Evolutionary conservation across 2,329 filamentous ascomycete genomes (phyloP).

Genomic region (Rhynchosporium agropyri): DNA sequence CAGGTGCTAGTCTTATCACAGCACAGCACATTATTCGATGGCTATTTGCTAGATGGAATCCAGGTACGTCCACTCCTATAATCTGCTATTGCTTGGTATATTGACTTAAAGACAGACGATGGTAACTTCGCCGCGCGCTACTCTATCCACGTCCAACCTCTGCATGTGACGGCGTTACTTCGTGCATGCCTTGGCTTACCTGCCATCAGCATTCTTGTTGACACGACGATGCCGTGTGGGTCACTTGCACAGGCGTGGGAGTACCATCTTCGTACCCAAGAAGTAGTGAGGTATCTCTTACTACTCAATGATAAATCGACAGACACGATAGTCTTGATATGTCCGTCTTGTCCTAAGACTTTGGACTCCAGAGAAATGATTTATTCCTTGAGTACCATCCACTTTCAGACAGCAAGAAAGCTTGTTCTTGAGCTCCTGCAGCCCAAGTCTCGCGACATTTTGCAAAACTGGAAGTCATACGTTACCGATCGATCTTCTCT

Average conservation of each 20-base stretch:
- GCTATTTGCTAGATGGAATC: conserved; percentile 81
- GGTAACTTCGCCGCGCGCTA: conserved; percentile 66
- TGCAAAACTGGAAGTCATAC: conserved; percentile 36
- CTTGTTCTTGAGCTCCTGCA: conserved; percentile 40
- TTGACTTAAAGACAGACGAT: conserved; percentile 56
- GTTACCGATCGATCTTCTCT: conserved; percentile 31
- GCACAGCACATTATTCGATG: conserved; percentile 77
- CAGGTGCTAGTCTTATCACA: conserved; percentile 67
- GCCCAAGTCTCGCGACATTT: conserved; percentile 37
- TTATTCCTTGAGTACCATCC: conserved; percentile 34
- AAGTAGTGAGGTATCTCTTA: conserved; percentile 57
- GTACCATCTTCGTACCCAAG: conserved; percentile 43
- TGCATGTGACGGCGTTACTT: conserved; percentile 70
- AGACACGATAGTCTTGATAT: conserved; percentile 13
- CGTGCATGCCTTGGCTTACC: conserved; percentile 64
- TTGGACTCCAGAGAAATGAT: conserved; percentile 15
- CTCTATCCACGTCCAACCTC: conserved; percentile 63
- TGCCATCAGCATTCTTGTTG: conserved; percentile 24
- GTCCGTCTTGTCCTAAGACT: conserved; percentile 34
- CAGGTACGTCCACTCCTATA: conserved; percentile 57
- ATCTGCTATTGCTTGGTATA: not conserved
- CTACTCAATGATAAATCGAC: conserved; percentile 47
- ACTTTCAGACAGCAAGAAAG: conserved; percentile 37
- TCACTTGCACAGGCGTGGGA: conserved; percentile 41
- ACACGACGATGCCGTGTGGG: conserved; percentile 32